These are phyloP conservation scores for Liriodendron chinense DNA, from an alignment of 164 flowering plant genomes.

Conservation along the genomic window DNA sequence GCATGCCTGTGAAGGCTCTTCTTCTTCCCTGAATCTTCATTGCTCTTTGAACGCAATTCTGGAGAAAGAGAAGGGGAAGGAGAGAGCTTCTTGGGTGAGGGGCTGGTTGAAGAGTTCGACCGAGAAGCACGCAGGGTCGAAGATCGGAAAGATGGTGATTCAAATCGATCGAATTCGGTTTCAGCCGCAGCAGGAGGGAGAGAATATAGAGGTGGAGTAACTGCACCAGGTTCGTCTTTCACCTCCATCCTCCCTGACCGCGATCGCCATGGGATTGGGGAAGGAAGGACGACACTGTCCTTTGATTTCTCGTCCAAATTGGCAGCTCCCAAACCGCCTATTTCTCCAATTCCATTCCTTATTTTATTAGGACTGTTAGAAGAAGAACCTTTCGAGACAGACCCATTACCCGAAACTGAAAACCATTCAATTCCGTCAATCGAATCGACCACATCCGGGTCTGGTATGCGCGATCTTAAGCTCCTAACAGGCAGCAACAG, in stretches of 20 bases:
- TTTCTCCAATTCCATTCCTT: slow-evolving; percentile 22
- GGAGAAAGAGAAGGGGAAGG: slow-evolving; percentile 41
- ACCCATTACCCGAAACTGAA: slow-evolving; percentile 26
- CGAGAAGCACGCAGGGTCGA: slow-evolving; percentile 24
- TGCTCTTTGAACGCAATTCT: slow-evolving; percentile 39
- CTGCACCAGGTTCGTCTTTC: slow-evolving; percentile 30
- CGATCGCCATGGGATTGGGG: slow-evolving; percentile 88
- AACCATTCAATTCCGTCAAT: slow-evolving; percentile 16
- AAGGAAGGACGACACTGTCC: slow-evolving; percentile 61
- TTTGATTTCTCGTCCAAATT: slow-evolving; percentile 31
- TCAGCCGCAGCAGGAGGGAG: slow-evolving; percentile 36
- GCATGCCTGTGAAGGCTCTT: slow-evolving; percentile 24
- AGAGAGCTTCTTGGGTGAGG: slow-evolving; percentile 43
- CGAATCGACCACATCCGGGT: slow-evolving; percentile 19
- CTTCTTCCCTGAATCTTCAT: slow-evolving; percentile 50
- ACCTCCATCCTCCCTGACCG: slow-evolving; percentile 70
- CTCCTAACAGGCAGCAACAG: slow-evolving; percentile 81
- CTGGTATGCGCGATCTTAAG: slow-evolving; percentile 57
- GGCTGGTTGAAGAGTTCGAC: slow-evolving; percentile 22
- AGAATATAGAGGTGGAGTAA: slow-evolving; percentile 16
- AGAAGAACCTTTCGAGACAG: slow-evolving; percentile 19
- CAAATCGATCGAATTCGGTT: slow-evolving; percentile 28
- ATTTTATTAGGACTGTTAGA: background rate
- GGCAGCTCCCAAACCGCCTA: slow-evolving; percentile 21
- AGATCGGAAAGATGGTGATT: slow-evolving; percentile 25